phyloP scores from a whole-genome alignment of 2,329 filamentous ascomycete genomes.

The Ceratocystis lukuohia region DNA sequence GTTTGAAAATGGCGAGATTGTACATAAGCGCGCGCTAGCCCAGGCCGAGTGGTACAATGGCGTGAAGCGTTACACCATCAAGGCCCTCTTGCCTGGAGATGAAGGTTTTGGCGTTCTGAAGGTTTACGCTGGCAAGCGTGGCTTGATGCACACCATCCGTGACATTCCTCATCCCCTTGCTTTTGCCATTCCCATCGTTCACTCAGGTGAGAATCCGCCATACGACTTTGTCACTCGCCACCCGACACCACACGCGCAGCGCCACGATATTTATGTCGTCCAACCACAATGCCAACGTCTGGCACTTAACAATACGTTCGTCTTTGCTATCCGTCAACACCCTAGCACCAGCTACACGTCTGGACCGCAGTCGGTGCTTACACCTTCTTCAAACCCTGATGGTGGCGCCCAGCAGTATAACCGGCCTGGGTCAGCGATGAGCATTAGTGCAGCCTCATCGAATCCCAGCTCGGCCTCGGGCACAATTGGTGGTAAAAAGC shows the following conservation, averaged over 20 bases:
- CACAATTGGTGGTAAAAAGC: constrained; percentile 55
- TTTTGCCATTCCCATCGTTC: constrained; percentile 76
- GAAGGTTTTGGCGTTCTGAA: constrained; percentile 81
- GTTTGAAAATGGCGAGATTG: constrained; percentile 79
- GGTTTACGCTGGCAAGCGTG: constrained; percentile 84
- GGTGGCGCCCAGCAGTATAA: constrained; percentile 41
- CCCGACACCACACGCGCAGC: constrained; percentile 92
- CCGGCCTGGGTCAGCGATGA: constrained; percentile 50
- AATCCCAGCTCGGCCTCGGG: constrained; percentile 42
- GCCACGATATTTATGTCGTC: constrained; percentile 91
- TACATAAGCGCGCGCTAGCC: constrained; percentile 74
- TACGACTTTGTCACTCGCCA: constrained; percentile 90
- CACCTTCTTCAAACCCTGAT: constrained; percentile 36
- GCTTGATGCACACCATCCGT: constrained; percentile 93
- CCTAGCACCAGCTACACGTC: constrained; percentile 40
- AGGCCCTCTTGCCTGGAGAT: constrained; percentile 80
- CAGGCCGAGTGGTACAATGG: constrained; percentile 86
- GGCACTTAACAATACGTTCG: constrained; percentile 92
- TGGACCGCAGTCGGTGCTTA: constrained; percentile 27
- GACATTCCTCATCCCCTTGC: constrained; percentile 89
- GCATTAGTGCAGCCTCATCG: constrained; percentile 46
- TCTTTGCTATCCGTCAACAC: constrained; percentile 90
- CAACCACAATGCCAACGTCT: constrained; percentile 85
- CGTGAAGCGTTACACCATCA: constrained; percentile 82
- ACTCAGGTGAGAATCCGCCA: constrained; percentile 81